Percentiles rank a stretch among this genome's conserved stretches.
Conservation (phyloP, 306 rosid genomes). For the Dryas octopetala region DNA sequence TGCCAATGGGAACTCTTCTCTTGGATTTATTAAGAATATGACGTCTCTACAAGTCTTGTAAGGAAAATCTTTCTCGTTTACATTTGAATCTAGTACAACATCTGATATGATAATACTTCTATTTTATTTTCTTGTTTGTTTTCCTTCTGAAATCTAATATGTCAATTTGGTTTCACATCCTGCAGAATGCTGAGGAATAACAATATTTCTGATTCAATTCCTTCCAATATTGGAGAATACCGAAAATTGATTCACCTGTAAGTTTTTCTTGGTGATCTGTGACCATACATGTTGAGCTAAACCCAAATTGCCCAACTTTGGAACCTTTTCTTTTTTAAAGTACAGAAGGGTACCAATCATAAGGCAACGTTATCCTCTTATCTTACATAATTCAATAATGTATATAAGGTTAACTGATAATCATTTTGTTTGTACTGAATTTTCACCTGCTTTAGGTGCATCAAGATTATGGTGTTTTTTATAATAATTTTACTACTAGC, state of each 20-base stretch:
- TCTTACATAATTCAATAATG: not conserved
- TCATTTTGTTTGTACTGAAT: not conserved
- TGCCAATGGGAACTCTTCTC: slow-evolving; percentile 72
- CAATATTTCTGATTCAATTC: slow-evolving; percentile 67
- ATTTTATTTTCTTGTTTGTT: slow-evolving; percentile 1
- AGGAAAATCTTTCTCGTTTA: slow-evolving; percentile 26
- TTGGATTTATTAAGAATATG: slow-evolving; percentile 60
- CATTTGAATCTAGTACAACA: not conserved
- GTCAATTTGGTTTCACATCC: slow-evolving; percentile 21
- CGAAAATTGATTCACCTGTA: slow-evolving; percentile 48
- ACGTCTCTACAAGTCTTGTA: slow-evolving; percentile 61
- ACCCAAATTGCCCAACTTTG: not conserved
- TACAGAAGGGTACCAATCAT: too few species aligned
- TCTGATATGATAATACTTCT: not conserved
- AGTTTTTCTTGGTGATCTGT: slow-evolving; percentile 28
- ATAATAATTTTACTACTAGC: not conserved
- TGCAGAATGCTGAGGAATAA: slow-evolving; percentile 71
- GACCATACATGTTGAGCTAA: not conserved
- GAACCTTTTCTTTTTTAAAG: too few species aligned
- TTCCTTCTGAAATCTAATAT: slow-evolving; percentile 15
- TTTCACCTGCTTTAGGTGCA: too few species aligned
- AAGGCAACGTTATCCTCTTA: not conserved
- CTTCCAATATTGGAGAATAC: slow-evolving; percentile 58
- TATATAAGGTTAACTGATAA: slow-evolving; percentile 6
- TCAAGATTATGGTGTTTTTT: not conserved